phyloP scores from a whole-genome alignment of 768 basidiomycete genomes.

The Rubroboletus satanas region DNA sequence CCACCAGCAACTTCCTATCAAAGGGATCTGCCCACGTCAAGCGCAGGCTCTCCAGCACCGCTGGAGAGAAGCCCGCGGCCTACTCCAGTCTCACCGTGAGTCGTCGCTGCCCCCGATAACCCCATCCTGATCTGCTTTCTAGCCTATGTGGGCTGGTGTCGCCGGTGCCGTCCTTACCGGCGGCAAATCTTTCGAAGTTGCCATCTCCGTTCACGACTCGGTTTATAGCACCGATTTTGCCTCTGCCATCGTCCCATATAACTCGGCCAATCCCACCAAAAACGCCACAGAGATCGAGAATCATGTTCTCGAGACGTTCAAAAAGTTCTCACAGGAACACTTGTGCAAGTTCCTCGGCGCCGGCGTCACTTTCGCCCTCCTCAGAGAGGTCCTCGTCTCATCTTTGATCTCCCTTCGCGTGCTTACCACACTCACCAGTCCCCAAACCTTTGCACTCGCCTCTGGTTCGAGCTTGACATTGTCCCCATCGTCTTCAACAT shows the following conservation, averaged over 20 bases:
- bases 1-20: constrained; percentile 54
- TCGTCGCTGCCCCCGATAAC: constrained; percentile 3
- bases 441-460: constrained; percentile 79
- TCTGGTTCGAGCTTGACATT: constrained; percentile 81
- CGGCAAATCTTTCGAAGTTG: constrained; percentile 62
- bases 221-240: constrained; percentile 81
- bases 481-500: constrained; percentile 85
- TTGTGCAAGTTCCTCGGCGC: constrained; percentile 85
- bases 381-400: constrained; percentile 53
- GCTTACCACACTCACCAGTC: constrained; percentile 39
- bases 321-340: constrained; percentile 71
- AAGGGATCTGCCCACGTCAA: constrained; percentile 59
- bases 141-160: constrained; percentile 90
- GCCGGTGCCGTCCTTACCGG: constrained; percentile 60
- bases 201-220: constrained; percentile 78
- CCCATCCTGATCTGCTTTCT: constrained; percentile 18
- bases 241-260: constrained; percentile 53
- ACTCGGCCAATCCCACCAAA: constrained; percentile 46
- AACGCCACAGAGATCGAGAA: constrained; percentile 60
- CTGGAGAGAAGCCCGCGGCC: constrained; percentile 48
- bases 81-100: constrained; percentile 67
- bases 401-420: constrained; percentile 8
- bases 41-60: constrained; percentile 63
- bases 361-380: constrained; percentile 67
- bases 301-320: constrained; percentile 60